Conservation (phyloP, 345 rosid species). For the Camelina neglecta region DNA sequence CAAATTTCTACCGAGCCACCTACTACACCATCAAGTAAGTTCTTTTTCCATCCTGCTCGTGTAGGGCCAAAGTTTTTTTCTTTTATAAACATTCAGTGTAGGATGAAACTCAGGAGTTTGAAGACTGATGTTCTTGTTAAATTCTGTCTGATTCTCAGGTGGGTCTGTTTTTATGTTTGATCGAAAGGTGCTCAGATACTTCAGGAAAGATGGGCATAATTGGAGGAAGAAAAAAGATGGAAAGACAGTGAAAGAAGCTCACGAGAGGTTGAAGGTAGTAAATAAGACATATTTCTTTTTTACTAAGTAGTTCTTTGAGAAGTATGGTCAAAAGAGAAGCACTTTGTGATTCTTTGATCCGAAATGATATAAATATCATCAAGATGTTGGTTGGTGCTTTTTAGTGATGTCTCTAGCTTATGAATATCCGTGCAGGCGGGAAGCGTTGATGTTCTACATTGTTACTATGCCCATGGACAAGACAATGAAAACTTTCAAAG, state of each 20-base stretch:
- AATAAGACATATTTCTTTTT: background rate
- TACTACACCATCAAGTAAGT: conserved; percentile 71
- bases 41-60: background rate
- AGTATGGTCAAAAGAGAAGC: background rate
- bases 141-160: conserved; percentile 55
- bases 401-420: conserved; percentile 12
- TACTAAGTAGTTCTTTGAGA: background rate
- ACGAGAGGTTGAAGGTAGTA: conserved; percentile 89
- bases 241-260: conserved; percentile 92
- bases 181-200: conserved; percentile 86
- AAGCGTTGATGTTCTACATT: conserved; percentile 88
- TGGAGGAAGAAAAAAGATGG: conserved; percentile 98
- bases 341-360: background rate
- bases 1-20: conserved; percentile 80
- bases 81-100: background rate
- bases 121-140: conserved; percentile 2
- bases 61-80: too few relatives aligned
- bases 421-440: conserved; percentile 65
- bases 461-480: conserved; percentile 98
- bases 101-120: background rate
- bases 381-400: conserved; percentile 10
- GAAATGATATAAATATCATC: background rate
- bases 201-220: conserved; percentile 92
- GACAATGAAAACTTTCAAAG: conserved; percentile 88
- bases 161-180: conserved; percentile 90